Evolutionary conservation across 176 grass and related monocot species (phyloP), one percentile per base, ranked within the genome.

Genomic region (Triticum timopheevii): DNA sequence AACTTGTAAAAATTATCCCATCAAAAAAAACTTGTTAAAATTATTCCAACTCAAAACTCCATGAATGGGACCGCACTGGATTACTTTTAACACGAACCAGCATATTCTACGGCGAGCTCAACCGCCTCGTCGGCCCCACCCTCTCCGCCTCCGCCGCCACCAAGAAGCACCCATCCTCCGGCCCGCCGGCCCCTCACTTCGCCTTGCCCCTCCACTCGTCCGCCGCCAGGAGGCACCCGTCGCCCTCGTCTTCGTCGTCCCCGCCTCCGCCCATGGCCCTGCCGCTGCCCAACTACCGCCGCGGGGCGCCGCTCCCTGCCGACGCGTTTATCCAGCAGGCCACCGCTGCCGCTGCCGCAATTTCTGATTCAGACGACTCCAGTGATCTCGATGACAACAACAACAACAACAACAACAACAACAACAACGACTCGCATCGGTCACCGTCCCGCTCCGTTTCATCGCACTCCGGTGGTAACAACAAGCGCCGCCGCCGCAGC

Each of bases 111-210:
- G 31, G 19, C 31, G 90, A 95, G 47, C 93, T 98, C 23, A 87
- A 98, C 83, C 81, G 82, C 64, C 92, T 98, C 82, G 90, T 98
- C 65, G 93, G 96, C 7, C 88, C 93, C 17, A 90, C 84, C 19
- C 88, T 88, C 23, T 36, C 50, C 28, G 73, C 86, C 10, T 31
- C 81, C 42, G 86, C 64, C 76, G 38, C 86, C 25, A 86, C 73
- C 44, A 89, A 65, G 68, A 6, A 74, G 13, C 69, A 73, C 69
- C 62, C 79, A 50, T 67, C 65, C 20, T n/a, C 70, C 13, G n/a
- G 16, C 6, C 16, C 61, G 17, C 45, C 13, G 13, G 15, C 50
- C 3, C 65, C 86, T 9, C 72, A 75, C 42, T 30, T 31, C 73
- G 73, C 73, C 15, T n/a, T 76, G 73, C 73, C 73, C 7, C 4